Conservation (phyloP, 2,329 filamentous ascomycete genomes). For the Pyricularia sp. region DNA sequence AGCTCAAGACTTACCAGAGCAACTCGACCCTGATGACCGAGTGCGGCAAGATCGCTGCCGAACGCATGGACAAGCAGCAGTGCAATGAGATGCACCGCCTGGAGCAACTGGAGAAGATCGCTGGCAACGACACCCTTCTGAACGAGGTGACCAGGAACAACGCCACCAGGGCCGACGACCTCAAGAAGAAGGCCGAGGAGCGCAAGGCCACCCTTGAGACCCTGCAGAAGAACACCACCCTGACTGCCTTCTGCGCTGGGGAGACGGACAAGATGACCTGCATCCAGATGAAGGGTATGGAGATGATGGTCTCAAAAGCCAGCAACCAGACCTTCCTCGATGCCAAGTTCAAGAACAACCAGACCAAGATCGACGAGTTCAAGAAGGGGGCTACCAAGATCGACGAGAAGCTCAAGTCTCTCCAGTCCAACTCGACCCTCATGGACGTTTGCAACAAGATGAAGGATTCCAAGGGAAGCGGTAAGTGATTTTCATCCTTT, state of each 20-base stretch:
- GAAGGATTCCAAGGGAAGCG: neutral
- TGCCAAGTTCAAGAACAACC: conserved; percentile 20
- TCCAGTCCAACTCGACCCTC: conserved; percentile 23
- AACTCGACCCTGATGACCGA: conserved; percentile 22
- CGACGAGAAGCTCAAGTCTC: conserved; percentile 14
- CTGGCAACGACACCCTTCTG: conserved; percentile 14
- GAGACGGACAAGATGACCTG: conserved; percentile 9
- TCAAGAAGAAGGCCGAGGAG: conserved; percentile 13
- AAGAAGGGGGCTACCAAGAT: conserved; percentile 17
- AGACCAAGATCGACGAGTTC: conserved; percentile 20
- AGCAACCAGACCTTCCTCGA: conserved; percentile 19
- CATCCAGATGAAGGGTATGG: conserved; percentile 8
- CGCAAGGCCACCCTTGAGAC: conserved; percentile 11
- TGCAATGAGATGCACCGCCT: conserved; percentile 17
- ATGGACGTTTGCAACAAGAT: conserved; percentile 6
- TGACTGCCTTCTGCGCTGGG: conserved; percentile 13
- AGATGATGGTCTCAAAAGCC: conserved; percentile 10
- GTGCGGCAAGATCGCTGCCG: conserved; percentile 20
- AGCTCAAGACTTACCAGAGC: conserved; percentile 17
- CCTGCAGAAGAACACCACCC: conserved; percentile 14
- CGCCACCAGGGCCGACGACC: conserved; percentile 14
- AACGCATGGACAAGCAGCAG: conserved; percentile 13
- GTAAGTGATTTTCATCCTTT: neutral
- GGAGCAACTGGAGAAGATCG: conserved; percentile 13
- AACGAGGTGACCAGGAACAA: conserved; percentile 15